Conservation (phyloP, 2,329 filamentous ascomycete genomes). For the Fusarium sublunatum region DNA sequence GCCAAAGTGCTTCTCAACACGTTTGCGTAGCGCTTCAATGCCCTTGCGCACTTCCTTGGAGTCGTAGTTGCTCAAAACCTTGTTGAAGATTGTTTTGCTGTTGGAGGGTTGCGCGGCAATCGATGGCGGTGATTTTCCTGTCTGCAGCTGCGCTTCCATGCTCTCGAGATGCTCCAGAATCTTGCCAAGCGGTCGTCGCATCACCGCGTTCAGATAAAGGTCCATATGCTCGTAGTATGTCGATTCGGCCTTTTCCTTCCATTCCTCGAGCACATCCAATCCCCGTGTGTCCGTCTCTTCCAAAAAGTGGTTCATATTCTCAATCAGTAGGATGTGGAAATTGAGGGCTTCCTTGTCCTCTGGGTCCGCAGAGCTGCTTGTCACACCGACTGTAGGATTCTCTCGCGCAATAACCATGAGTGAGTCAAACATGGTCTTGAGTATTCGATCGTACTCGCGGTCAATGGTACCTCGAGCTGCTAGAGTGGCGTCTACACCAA, state of each 20-base stretch:
- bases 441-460: conserved; percentile 86
- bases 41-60: conserved; percentile 87
- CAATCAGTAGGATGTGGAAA: conserved; percentile 95
- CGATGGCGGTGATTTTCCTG: conserved; percentile 67
- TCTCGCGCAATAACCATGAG: conserved; percentile 90
- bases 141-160: conserved; percentile 76
- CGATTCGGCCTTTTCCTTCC: conserved; percentile 79
- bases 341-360: conserved; percentile 98
- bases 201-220: conserved; percentile 87
- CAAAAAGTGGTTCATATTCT: conserved; percentile 98
- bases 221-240: conserved; percentile 89
- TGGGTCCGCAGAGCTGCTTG: conserved; percentile 61
- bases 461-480: conserved; percentile 82
- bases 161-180: conserved; percentile 92
- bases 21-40: conserved; percentile 88
- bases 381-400: conserved; percentile 65
- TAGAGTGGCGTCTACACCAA: conserved; percentile 65
- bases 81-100: conserved; percentile 84
- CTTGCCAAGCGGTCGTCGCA: conserved; percentile 89
- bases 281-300: conserved; percentile 85
- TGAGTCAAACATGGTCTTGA: conserved; percentile 96
- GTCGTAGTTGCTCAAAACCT: conserved; percentile 83
- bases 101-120: conserved; percentile 87
- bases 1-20: conserved; percentile 97
- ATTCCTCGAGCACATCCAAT: conserved; percentile 82